Evolutionary conservation across 1,284 basidiomycete genomes (phyloP).

Genomic region (Ceratobasidium sp.): DNA sequence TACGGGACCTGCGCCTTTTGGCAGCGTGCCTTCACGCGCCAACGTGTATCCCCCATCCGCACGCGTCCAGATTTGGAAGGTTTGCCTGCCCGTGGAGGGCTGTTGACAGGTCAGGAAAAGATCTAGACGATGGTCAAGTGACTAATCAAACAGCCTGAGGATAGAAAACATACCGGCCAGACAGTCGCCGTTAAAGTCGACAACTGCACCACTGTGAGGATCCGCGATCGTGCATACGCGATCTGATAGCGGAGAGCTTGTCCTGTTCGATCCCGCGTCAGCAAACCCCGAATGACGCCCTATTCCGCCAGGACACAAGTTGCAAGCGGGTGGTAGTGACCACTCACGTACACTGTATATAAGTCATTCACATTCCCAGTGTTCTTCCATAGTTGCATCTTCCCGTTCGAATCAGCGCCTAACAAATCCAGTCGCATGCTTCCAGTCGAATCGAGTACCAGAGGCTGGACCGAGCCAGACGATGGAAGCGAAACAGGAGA

Average conservation of each 20-base stretch:
- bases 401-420: conserved; percentile 65
- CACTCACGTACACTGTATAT: conserved; percentile 18
- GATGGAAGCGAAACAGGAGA: conserved; percentile 66
- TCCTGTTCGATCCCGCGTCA: conserved; percentile 55
- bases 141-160: neutral
- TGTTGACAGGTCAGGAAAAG: conserved; percentile 90
- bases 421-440: conserved; percentile 91
- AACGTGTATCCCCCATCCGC: conserved; percentile 75
- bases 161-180: conserved; percentile 72
- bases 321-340: neutral
- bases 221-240: conserved; percentile 75
- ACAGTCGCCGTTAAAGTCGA: conserved; percentile 97
- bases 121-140: conserved; percentile 61
- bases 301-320: too few species aligned
- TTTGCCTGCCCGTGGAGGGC: conserved; percentile 61
- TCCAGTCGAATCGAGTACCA: conserved; percentile 87
- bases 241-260: conserved; percentile 69
- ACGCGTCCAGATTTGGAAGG: conserved; percentile 94
- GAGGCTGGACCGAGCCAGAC: conserved; percentile 80
- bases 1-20: conserved; percentile 80
- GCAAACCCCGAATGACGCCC: too few species aligned
- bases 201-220: conserved; percentile 95
- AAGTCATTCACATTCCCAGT: conserved; percentile 56
- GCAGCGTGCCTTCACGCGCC: conserved; percentile 75
- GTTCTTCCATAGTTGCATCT: conserved; percentile 75